Base-by-base conservation (phyloP, 441 rosid genomes). In the Syzygium malaccense region DNA sequence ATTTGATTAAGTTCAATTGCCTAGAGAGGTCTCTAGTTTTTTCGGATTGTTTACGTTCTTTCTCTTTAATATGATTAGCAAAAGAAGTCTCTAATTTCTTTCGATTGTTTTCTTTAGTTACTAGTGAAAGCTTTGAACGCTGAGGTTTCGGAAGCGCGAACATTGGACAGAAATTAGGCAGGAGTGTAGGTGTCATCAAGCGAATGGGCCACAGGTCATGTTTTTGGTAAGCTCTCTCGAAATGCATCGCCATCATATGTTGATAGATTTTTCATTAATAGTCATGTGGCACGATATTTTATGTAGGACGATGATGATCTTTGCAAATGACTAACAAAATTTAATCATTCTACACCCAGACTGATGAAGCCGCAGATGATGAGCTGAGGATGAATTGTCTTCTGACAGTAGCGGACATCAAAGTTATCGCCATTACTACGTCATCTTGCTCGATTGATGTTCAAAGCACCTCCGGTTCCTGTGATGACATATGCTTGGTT, bases 331-430 rank as follows among this genome's bases (percentile, higher is more conserved):
- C 19, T 14, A n/a, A 62, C 18, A n/a, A n/a, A 62, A 62, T n/a
- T 0, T 14, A 62, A 62, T 62, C 19, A 2, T 62, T 64, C 37
- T 15, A 0, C 0, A 62, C 71, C 37, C 1, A 62, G 18, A 14
- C 4, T 1, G 2, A 0, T 28, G 15, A 2, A 0, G 3, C 3
- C 15, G 1, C 2, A 14, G 0, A 62, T 1, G 5, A 62, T n/a
- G 37, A 15, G 10, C 19, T n/a, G 1, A 64, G 71, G 71, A 64
- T 64, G 37, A 64, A 14, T 15, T 64, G 71, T 64, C 62, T 57
- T 57, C n/a, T 25, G n/a, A 57, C n/a, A n/a, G 5, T 20, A 64
- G 0, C 14, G 10, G 37, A 30, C 71, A 30, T 7, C 20, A n/a
- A 64, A n/a, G 37, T n/a, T 64, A 15, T 14, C 5, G 0, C 0